These are phyloP conservation scores for Aspergillus transmontanensis DNA, from an alignment of 2,329 filamentous ascomycete species.

Conservation along the genomic window DNA sequence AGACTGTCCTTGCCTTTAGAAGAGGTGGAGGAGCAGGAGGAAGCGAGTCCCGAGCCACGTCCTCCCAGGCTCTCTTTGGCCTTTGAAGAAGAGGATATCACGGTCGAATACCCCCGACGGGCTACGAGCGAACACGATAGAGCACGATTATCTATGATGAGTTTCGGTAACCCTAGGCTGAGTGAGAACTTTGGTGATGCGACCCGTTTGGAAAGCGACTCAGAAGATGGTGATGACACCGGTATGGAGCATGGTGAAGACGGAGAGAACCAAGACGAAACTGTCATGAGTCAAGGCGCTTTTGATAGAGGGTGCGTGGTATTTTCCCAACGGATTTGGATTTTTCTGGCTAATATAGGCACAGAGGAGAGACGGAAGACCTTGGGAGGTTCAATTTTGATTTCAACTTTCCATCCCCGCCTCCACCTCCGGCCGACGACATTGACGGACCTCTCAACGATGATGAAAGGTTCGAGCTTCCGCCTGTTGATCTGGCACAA, in stretches of 20 bases:
- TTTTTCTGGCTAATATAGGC: constrained; percentile 19
- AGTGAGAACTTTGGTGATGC: constrained; percentile 56
- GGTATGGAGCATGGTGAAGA: constrained; percentile 39
- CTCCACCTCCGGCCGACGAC: constrained; percentile 29
- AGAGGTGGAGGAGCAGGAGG: constrained; percentile 49
- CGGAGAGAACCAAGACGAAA: constrained; percentile 36
- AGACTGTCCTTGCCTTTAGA: constrained; percentile 51
- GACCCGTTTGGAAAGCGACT: constrained; percentile 49
- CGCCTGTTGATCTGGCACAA: constrained; percentile 29
- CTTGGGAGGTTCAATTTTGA: constrained; percentile 45
- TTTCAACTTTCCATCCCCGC: constrained; percentile 44
- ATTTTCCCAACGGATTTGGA: not conserved
- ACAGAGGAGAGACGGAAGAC: constrained; percentile 48
- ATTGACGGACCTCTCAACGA: constrained; percentile 35
- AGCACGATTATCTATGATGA: constrained; percentile 45
- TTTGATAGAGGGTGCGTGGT: constrained; percentile 42
- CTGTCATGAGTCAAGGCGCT: constrained; percentile 39
- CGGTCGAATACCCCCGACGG: constrained; percentile 48
- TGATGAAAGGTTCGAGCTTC: constrained; percentile 39
- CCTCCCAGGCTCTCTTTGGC: constrained; percentile 43
- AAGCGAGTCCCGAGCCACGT: constrained; percentile 39
- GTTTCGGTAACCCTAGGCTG: constrained; percentile 45
- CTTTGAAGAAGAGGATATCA: constrained; percentile 51
- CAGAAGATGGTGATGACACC: constrained; percentile 41
- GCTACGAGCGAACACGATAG: constrained; percentile 42